These are phyloP conservation scores for Boeremia lycopersici DNA, from an alignment of 2,329 filamentous ascomycete genomes.

Conservation along the genomic window DNA sequence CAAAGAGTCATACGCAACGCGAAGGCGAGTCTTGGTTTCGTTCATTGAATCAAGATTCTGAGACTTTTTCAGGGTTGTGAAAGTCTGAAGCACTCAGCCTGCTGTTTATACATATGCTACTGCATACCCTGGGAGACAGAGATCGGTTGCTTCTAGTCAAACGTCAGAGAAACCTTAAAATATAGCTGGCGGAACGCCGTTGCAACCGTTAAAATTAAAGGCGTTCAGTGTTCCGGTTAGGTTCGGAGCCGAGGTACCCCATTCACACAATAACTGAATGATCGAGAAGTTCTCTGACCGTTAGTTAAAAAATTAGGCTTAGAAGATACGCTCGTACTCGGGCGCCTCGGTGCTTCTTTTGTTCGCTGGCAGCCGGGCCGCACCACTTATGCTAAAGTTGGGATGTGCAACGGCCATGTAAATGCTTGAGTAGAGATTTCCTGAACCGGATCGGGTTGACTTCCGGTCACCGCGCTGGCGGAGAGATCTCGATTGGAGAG, in stretches of 20 bases:
- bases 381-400: constrained; percentile 18
- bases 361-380: constrained; percentile 27
- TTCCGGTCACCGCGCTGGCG: constrained; percentile 3
- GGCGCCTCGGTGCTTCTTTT: constrained; percentile 21
- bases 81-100: constrained; percentile 7
- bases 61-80: background rate
- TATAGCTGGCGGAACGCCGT: constrained; percentile 11
- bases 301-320: constrained; percentile 2
- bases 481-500: constrained; percentile 10
- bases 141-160: constrained; percentile 26
- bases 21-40: constrained; percentile 6
- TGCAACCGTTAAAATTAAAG: constrained; percentile 26
- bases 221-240: constrained; percentile 12
- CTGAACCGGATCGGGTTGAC: constrained; percentile 17
- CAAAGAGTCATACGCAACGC: background rate
- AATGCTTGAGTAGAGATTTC: constrained; percentile 21
- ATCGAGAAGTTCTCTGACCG: background rate
- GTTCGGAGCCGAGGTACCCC: constrained; percentile 14
- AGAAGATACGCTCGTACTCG: constrained; percentile 15
- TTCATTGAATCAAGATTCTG: constrained; percentile 1
- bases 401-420: constrained; percentile 15
- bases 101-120: background rate
- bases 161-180: constrained; percentile 25
- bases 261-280: constrained; percentile 2
- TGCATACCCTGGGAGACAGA: constrained; percentile 16